Evolutionary conservation across 345 rosid species (phyloP), one percentile per base, ranked within the genome.

Genomic region (Toxicodendron radicans): DNA sequence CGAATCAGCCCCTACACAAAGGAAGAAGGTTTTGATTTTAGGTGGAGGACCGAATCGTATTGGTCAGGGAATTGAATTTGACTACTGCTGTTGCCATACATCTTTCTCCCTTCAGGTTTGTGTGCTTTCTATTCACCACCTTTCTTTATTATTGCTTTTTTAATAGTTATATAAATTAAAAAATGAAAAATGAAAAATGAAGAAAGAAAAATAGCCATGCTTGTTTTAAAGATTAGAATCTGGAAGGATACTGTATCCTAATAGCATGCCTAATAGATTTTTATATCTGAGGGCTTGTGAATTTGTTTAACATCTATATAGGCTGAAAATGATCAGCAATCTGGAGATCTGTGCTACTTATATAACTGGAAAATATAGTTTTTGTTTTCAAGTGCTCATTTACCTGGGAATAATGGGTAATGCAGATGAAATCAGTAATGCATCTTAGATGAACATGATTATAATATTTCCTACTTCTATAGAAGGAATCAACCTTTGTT

Each of bases 1-100:
- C 46, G 99, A 93, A 83, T 93, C 99, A 73, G 90, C 89, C 70
- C 96, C 99, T 27, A 93, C 90, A 66, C 76, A 21, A 70, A 89
- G 72, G 79, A 90, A 86, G 81, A 93, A 95, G 87, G 96, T 93
- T 71, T 73, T 95, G 92, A 95, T 95, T 83, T 83, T 95, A 73
- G 98, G 97, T 65, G 99, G 99, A 79, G 99, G 99, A 66, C 99
- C 98, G 38, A 95, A 95, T 80, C 90, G 98, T 73, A 93, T 95
- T 72, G 99, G 98, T 32, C 99, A 93, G 80, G 98, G 98, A 66
- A 95, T 95, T 77, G 99, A 95, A 71, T 95, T 95, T 73, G 99
- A 95, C 83, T 95, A 95, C 85, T 95, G 99, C 73, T 95, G 99
- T 77, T 95, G 99, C 82, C 99, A 93, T 79, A 84, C 98, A 13